Base-by-base conservation (phyloP, 768 basidiomycete genomes). In the Podaxis sp. region DNA sequence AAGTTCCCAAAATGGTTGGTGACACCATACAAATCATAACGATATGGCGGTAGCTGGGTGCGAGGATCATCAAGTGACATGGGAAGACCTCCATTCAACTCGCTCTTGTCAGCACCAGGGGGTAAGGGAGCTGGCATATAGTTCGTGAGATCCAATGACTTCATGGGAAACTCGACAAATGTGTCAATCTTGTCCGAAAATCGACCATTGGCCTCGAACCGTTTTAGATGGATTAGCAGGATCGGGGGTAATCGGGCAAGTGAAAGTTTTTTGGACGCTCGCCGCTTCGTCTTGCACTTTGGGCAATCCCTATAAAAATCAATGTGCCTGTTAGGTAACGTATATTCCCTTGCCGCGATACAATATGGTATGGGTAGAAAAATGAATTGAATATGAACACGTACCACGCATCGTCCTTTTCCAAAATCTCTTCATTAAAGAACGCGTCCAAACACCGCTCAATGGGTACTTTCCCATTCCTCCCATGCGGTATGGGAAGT, bases 121-220 rank as follows among this genome's bases (percentile, higher is more conserved):
- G 89, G 85, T 2, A 91, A 73, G 1, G 91, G 86, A 2, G 88
- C 80, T 2, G 95, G 96, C 82, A 98, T 88, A 70, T 91, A 95
- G 68, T 88, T 86, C 27, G 93, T 81, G 53, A 88, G 71, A 68
- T 88, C 86, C 51, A 88, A 68, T 18, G 67, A 66, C 63, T 78
- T 85, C 65, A 82, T 73, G 5, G 96, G 96, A 74, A 92, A 99
- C 63, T 97, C 92, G 44, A 98, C 91, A 63, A 88, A 84, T 1
- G 95, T 97, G 72, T 98, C 95, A 56, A 98, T 86, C 77, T 98
- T 98, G 77, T 98, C 95, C 37, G 92, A 95, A 73, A 96, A 97
- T 2, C 86, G 87, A 1, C 94, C 94, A 64, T 93, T 90, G 65
- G 88, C 86, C 55, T 91, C 91, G 77, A 97, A 97, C 46, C 95